These are phyloP conservation scores for Drechslerella coelobrocha DNA, from an alignment of 2,329 filamentous ascomycete species.

Conservation along the genomic window DNA sequence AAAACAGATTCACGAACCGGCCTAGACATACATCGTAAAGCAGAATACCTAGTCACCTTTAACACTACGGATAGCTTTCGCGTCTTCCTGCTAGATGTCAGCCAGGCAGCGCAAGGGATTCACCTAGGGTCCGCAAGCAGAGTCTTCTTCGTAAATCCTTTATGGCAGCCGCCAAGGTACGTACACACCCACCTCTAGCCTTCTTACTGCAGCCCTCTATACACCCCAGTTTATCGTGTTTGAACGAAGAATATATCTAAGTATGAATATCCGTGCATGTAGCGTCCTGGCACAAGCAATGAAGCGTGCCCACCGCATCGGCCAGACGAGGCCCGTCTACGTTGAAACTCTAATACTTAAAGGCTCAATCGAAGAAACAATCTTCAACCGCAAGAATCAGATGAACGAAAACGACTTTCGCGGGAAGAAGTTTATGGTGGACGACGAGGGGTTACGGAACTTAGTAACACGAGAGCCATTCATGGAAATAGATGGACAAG, in stretches of 20 bases:
- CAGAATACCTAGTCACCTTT: constrained; percentile 80
- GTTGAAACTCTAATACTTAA: constrained; percentile 85
- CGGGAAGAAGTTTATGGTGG: constrained; percentile 66
- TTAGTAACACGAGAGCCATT: constrained; percentile 67
- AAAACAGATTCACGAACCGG: constrained; percentile 62
- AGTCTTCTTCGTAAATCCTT: constrained; percentile 87
- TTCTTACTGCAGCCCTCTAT: neutral
- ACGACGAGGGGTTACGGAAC: constrained; percentile 66
- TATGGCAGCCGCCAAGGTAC: constrained; percentile 71
- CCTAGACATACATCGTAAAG: constrained; percentile 63
- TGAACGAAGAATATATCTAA: neutral
- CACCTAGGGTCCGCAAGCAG: constrained; percentile 83
- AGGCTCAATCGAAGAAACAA: constrained; percentile 82
- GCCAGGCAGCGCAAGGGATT: constrained; percentile 83
- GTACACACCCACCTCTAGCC: neutral
- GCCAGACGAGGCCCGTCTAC: constrained; percentile 76
- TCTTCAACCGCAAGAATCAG: constrained; percentile 73
- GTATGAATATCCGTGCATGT: neutral
- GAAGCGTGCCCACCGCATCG: constrained; percentile 86
- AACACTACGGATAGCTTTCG: constrained; percentile 72
- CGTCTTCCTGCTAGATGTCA: constrained; percentile 89
- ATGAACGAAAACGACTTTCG: constrained; percentile 72
- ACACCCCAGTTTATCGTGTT: too few relatives aligned
- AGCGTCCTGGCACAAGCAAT: constrained; percentile 88
- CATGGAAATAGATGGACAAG: constrained; percentile 59